Percentiles rank a stretch among this genome's conserved stretches.
Conservation (phyloP, 768 basidiomycete genomes). For the Phaeolepiota aurea region DNA sequence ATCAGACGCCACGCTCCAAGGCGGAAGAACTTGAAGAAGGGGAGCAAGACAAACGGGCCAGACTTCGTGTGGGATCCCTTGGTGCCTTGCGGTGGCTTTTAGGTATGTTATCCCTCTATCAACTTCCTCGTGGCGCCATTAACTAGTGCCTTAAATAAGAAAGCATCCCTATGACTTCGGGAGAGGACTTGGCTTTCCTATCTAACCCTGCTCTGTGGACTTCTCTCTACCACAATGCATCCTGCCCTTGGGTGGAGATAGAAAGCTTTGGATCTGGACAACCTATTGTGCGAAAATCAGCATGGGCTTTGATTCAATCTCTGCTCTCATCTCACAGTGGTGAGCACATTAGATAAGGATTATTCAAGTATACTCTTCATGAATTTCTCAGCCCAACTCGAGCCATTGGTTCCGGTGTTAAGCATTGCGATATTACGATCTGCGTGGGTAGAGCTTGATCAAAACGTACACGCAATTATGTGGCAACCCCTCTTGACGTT, state of each 20-base stretch:
- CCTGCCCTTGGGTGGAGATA: constrained; percentile 31
- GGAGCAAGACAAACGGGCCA: constrained; percentile 59
- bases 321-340: constrained; percentile 40
- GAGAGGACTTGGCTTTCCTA: constrained; percentile 29
- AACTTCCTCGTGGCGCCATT: too few species aligned
- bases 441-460: constrained; percentile 61
- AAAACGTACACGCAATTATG: constrained; percentile 56
- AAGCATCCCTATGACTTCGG: too few species aligned
- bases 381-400: too few species aligned
- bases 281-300: constrained; percentile 63
- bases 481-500: constrained; percentile 67
- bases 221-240: constrained; percentile 35
- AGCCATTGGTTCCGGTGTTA: constrained; percentile 33
- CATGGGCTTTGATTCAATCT: constrained; percentile 50
- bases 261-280: constrained; percentile 55
- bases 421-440: constrained; percentile 58
- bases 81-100: constrained; percentile 58
- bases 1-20: constrained; percentile 28
- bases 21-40: constrained; percentile 59
- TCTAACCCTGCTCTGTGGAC: constrained; percentile 54
- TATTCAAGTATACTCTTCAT: too few species aligned
- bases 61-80: constrained; percentile 61
- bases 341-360: too few species aligned
- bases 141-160: too few species aligned
- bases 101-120: constrained; percentile 34